phyloP scores from a whole-genome alignment of 2,329 filamentous ascomycete genomes.

The Thielaviopsis musarum region DNA sequence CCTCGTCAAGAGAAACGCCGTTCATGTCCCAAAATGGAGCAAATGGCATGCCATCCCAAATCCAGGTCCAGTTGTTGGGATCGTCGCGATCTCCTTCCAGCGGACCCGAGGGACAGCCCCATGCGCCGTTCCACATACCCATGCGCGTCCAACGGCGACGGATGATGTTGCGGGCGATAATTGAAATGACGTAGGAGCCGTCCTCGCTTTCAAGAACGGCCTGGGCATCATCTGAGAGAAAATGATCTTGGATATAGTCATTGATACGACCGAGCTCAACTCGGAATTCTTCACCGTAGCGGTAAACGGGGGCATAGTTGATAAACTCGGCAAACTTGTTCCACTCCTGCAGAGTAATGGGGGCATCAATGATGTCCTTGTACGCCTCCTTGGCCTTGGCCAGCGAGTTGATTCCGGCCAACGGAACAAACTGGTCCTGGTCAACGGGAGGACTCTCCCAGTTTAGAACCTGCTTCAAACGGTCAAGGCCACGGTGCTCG shows the following conservation, averaged over 20 bases:
- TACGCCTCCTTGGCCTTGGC: neutral
- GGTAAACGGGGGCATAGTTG: constrained; percentile 3
- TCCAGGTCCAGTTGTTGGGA: constrained; percentile 4
- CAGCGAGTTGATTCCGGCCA: neutral
- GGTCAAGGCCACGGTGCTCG: neutral
- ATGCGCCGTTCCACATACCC: constrained; percentile 7
- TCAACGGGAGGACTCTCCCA: neutral
- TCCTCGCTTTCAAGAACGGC: neutral
- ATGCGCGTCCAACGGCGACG: constrained; percentile 5
- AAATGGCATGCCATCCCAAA: constrained; percentile 3
- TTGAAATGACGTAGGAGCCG: neutral
- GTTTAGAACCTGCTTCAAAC: neutral
- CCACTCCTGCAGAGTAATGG: constrained; percentile 3
- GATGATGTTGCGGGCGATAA: constrained; percentile 9
- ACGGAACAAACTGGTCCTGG: neutral
- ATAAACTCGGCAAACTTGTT: neutral
- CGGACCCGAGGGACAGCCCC: constrained; percentile 4
- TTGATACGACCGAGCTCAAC: neutral
- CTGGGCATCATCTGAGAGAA: neutral
- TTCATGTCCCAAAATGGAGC: neutral
- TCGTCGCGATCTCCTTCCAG: neutral
- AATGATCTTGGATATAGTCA: neutral
- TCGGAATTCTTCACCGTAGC: neutral
- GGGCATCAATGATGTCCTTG: neutral
- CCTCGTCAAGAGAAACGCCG: neutral